phyloP scores from a whole-genome alignment of 108 stramenopile species.

The Fistulifera pelliculosa region DNA sequence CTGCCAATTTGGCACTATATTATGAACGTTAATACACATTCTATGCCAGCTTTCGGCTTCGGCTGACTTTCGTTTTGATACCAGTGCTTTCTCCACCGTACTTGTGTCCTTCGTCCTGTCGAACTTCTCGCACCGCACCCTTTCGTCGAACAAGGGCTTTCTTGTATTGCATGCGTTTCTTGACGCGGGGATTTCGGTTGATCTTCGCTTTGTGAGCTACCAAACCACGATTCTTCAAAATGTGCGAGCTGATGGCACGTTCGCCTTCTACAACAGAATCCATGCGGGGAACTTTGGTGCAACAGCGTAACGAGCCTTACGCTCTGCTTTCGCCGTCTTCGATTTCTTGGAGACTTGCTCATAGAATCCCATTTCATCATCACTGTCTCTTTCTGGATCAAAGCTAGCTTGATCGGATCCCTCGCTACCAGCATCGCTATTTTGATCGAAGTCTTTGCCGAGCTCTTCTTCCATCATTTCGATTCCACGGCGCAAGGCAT shows the following conservation, averaged over 20 bases:
- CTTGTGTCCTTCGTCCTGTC: constrained; percentile 70
- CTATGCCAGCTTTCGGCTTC: constrained; percentile 71
- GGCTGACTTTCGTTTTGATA: constrained; percentile 76
- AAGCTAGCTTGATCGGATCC: constrained; percentile 15
- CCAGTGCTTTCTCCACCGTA: constrained; percentile 89
- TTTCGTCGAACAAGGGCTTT: constrained; percentile 89
- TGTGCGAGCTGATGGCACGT: constrained; percentile 71
- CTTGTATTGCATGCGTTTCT: constrained; percentile 93
- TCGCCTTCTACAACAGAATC: constrained; percentile 71
- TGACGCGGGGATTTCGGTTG: constrained; percentile 95
- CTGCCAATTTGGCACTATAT: background rate
- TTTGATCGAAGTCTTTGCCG: constrained; percentile 28
- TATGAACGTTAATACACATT: background rate
- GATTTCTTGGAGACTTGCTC: constrained; percentile 36
- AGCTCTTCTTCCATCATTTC: constrained; percentile 80
- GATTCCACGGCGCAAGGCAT: constrained; percentile 36
- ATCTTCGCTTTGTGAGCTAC: constrained; percentile 95
- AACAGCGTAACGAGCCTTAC: constrained; percentile 59
- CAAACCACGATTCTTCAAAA: constrained; percentile 92
- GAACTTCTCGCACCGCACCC: constrained; percentile 89
- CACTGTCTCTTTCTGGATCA: constrained; percentile 27
- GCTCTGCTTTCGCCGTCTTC: constrained; percentile 45
- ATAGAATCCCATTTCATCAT: constrained; percentile 62
- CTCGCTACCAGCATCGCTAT: constrained; percentile 27
- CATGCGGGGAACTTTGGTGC: constrained; percentile 76